These are phyloP conservation scores for Flaveria robusta DNA, from an alignment of 129 eudicot species.

Conservation along the genomic window DNA sequence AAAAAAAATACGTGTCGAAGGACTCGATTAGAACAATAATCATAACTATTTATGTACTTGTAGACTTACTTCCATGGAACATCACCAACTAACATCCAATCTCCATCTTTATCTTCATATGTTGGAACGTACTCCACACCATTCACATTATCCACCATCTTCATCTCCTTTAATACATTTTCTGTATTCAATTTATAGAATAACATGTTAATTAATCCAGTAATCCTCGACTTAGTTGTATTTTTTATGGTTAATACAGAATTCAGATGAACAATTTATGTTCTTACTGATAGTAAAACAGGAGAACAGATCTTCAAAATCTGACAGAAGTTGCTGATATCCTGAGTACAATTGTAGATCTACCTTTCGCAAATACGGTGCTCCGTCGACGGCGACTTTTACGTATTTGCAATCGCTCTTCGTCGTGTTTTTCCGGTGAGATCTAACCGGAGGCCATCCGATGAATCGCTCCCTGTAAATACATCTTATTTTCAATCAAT, in stretches of 20 bases:
- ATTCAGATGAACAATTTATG: not conserved
- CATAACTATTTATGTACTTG: not conserved
- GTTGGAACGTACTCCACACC: constrained; percentile 78
- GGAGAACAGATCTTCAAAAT: constrained; percentile 57
- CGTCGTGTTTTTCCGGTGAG: constrained; percentile 32
- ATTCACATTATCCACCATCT: constrained; percentile 57
- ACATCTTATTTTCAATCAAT: not conserved
- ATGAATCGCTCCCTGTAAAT: constrained; percentile 55
- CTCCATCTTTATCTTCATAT: constrained; percentile 90
- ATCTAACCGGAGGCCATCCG: constrained; percentile 96
- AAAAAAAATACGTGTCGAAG: not conserved
- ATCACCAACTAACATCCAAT: constrained; percentile 88
- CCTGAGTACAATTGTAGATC: constrained; percentile 59
- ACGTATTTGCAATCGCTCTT: constrained; percentile 58
- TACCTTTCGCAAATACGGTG: constrained; percentile 81
- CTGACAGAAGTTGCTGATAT: constrained; percentile 61
- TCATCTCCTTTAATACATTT: constrained; percentile 49
- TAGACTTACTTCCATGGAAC: constrained; percentile 93
- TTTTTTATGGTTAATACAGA: not conserved
- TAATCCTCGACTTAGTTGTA: not conserved
- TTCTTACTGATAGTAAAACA: constrained; percentile 54
- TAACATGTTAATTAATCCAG: no score
- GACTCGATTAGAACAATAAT: not conserved
- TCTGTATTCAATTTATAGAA: no score
- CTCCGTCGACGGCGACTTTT: constrained; percentile 92